phyloP scores from a whole-genome alignment of 2,329 filamentous ascomycete species.

The Epichloe hybrida region DNA sequence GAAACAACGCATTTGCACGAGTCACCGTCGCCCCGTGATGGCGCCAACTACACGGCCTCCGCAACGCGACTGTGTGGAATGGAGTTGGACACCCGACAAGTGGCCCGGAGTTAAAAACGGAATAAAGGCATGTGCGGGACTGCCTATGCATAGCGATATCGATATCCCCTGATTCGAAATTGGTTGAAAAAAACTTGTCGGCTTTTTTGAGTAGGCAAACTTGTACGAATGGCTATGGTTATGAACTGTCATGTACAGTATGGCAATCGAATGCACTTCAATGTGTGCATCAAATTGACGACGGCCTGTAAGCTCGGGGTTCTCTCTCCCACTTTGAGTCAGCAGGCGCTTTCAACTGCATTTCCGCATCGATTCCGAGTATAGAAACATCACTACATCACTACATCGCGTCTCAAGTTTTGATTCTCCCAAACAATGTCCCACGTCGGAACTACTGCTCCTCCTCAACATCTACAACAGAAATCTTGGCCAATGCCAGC shows the following conservation, averaged over 20 bases:
- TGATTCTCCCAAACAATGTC: no score
- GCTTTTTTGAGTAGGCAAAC: background rate
- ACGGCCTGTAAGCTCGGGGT: no score
- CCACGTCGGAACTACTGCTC: slow-evolving; percentile 2
- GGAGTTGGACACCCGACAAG: background rate
- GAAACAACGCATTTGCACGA: background rate
- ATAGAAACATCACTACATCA: no score
- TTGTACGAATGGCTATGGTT: background rate
- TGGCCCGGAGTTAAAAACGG: background rate
- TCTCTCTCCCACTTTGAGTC: no score
- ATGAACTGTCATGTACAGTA: no score
- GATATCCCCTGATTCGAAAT: background rate
- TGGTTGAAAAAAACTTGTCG: background rate
- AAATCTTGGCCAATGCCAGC: slow-evolving; percentile 37
- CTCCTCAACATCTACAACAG: slow-evolving; percentile 20
- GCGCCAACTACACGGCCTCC: background rate
- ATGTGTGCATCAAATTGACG: no score
- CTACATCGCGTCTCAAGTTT: no score
- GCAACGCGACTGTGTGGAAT: background rate
- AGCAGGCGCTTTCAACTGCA: no score
- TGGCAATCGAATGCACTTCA: no score
- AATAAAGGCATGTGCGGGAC: background rate
- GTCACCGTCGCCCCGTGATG: no score
- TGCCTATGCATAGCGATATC: slow-evolving; percentile 2
- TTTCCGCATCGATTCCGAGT: no score